Base-by-base conservation (phyloP, 2,329 filamentous ascomycete genomes). In the Talaromyces sp. region DNA sequence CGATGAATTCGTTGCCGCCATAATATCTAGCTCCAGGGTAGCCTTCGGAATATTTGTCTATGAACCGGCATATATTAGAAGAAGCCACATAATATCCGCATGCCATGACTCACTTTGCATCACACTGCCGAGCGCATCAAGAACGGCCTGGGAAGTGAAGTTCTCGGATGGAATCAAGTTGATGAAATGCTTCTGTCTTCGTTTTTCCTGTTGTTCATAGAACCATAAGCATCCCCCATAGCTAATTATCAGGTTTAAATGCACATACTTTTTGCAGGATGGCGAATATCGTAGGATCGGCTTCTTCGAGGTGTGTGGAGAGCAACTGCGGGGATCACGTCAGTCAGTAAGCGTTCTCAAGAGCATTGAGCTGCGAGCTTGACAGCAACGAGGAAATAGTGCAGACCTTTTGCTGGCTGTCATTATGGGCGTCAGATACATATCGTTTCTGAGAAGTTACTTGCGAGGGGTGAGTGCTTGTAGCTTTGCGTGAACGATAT, bases 41-140 rank as follows among this genome's bases (percentile, higher is more conserved):
- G 60, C 95, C 95, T 80, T 99, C 95, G 0, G 95, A 98, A 82
- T 99, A 99, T 79, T 99, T 98, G 81, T 98, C 91, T 90, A 77
- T 11, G 9, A 9, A 22, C 39, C 39, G 39, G 11, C 19, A 47
- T 3, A 27, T 6, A 31, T 81, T 79, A 71, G 70, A n/a, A 35
- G 16, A 56, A 1, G n/a, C 5, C 8, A 1, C 8, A 7, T 39
- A 19, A 14, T 3, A 14, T 56, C 11, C 9, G n/a, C 31, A 31
- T 31, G 9, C 52, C 62, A 31, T n/a, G 5, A 80, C 86, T 70
- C 82, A 93, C 91, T 97, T 79, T 96, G 93, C 93, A 97, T 97
- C 62, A 93, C 90, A 83, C 92, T 96, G 70, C 93, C 93, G 67
- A 97, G 84, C 39, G 93, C 92, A 84, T 97, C 93, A 64, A 97